Percentiles rank a stretch among this genome's conserved stretches.
Evolutionary conservation across 768 basidiomycete genomes (phyloP).

Genomic region (Gloeopeniophorella convolvens): DNA sequence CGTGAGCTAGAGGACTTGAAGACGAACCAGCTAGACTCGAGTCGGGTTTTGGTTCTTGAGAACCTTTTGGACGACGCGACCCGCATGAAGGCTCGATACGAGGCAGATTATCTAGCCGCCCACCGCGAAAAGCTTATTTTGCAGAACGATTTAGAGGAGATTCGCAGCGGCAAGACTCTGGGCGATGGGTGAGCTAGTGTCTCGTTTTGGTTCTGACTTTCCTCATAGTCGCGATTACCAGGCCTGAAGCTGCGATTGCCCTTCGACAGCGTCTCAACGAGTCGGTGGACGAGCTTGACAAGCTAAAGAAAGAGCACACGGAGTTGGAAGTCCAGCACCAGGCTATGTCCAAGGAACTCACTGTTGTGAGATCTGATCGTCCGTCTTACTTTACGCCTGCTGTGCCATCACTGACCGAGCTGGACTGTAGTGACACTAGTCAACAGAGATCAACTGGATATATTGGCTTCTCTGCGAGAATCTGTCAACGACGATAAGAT

Average conservation of each 20-base stretch:
- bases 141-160: constrained; percentile 80
- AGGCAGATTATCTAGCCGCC: constrained; percentile 76
- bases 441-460: constrained; percentile 90
- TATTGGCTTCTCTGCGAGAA: constrained; percentile 77
- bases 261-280: constrained; percentile 84
- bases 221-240: constrained; percentile 27
- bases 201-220: not conserved
- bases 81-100: constrained; percentile 83
- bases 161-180: constrained; percentile 75
- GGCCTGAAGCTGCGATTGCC: constrained; percentile 83
- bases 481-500: constrained; percentile 86
- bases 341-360: constrained; percentile 57
- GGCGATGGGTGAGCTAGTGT: constrained; percentile 63
- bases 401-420: constrained; percentile 2
- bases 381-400: constrained; percentile 25
- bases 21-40: constrained; percentile 71
- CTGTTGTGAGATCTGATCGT: constrained; percentile 83
- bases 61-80: constrained; percentile 89
- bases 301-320: constrained; percentile 56
- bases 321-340: constrained; percentile 69
- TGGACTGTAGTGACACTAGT: constrained; percentile 68
- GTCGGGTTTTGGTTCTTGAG: constrained; percentile 78
- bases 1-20: constrained; percentile 71
- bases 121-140: constrained; percentile 79
- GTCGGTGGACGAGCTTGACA: constrained; percentile 74